These are phyloP conservation scores for Citrus sinensis DNA, from an alignment of 345 rosid species.

Conservation along the genomic window DVS_A1.0 CM039168.1:1629001-1629500, in stretches of 20 bases:
- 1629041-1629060: too few relatives aligned
- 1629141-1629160: too few relatives aligned
- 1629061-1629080: fast-evolving
- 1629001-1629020: fast-evolving
- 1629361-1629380: not conserved
- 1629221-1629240: not conserved
- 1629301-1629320: not conserved
- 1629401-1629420: not conserved
- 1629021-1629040: too few relatives aligned
- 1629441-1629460: conserved; percentile 31
- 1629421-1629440: conserved; percentile 12
- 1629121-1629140: too few relatives aligned
- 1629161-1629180: too few relatives aligned
- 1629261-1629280: not conserved
- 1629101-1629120: too few relatives aligned
- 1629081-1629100: too few relatives aligned
- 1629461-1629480: conserved; percentile 18
- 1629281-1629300: not conserved
- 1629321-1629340: not conserved
- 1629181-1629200: too few relatives aligned
- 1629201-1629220: too few relatives aligned
- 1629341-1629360: not conserved
- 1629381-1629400: not conserved
- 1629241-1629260: not conserved
- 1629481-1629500: conserved; percentile 32